phyloP scores from a whole-genome alignment of 2,329 filamentous ascomycete species.

The Calonectria pseudoturangicola region DNA sequence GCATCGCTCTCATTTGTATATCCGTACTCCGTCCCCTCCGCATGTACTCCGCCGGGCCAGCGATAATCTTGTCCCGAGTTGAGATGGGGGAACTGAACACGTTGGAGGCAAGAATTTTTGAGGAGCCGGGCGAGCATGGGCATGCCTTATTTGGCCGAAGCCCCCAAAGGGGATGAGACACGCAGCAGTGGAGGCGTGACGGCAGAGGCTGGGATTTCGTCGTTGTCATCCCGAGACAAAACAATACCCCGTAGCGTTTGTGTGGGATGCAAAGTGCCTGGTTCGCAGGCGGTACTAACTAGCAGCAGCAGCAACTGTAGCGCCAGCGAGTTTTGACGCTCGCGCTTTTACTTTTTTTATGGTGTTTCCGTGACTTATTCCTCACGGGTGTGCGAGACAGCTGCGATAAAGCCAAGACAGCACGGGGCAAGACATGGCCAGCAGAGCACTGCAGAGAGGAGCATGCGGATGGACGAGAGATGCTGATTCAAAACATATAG shows the following conservation, averaged over 20 bases:
- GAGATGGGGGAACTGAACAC: conserved; percentile 18
- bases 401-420: conserved; percentile 26
- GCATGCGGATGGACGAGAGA: neutral
- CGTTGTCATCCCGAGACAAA: conserved; percentile 39
- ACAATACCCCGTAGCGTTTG: conserved; percentile 31
- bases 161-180: conserved; percentile 10
- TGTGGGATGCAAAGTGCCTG: neutral
- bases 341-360: neutral
- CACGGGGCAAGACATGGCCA: conserved; percentile 18
- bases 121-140: conserved; percentile 2
- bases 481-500: neutral
- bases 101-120: conserved; percentile 12
- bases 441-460: conserved; percentile 1
- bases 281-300: no score
- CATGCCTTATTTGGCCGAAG: conserved; percentile 24
- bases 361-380: neutral
- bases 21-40: neutral
- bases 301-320: neutral
- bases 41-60: neutral
- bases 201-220: conserved; percentile 39
- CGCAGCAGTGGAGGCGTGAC: conserved; percentile 28
- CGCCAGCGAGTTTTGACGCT: neutral
- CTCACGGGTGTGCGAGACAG: conserved; percentile 13
- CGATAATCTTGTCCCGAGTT: conserved; percentile 18
- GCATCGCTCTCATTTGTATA: conserved; percentile 35